Conservation (phyloP, 73 alveolate genomes). For the Tetrahymena elliotti region DNA sequence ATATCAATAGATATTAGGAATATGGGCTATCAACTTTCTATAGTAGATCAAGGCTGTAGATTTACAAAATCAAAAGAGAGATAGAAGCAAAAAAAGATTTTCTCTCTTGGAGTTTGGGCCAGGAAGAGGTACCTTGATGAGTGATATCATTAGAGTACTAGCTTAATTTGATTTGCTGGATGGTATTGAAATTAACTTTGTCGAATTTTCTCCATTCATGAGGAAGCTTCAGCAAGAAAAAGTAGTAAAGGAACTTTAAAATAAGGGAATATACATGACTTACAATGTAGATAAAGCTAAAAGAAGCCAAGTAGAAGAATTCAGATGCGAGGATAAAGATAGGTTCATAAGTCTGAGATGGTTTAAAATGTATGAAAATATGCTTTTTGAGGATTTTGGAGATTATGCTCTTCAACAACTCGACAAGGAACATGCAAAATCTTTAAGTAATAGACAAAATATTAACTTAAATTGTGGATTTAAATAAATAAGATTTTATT, state of each 20-base stretch:
- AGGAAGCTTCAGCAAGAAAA: conserved; percentile 49
- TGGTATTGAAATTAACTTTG: conserved; percentile 39
- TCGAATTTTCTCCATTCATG: conserved; percentile 52
- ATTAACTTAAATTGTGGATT: background rate
- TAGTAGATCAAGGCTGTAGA: conserved; percentile 24
- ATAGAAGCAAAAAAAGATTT: conserved; percentile 24
- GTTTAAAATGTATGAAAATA: conserved; percentile 36
- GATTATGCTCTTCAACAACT: background rate
- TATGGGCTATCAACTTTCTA: conserved; percentile 54
- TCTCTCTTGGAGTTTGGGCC: conserved; percentile 83
- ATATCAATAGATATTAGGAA: conserved; percentile 31
- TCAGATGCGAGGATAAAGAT: conserved; percentile 18
- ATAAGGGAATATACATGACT: conserved; percentile 17
- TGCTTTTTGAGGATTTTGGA: conserved; percentile 15
- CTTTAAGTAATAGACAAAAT: background rate
- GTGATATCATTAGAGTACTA: conserved; percentile 68
- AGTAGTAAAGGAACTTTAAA: conserved; percentile 30
- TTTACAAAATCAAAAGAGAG: conserved; percentile 13
- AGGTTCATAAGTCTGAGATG: conserved; percentile 21
- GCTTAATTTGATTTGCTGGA: conserved; percentile 44
- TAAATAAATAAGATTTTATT: background rate
- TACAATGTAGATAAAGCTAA: conserved; percentile 13
- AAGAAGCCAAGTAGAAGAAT: conserved; percentile 18
- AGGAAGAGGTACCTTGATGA: conserved; percentile 74
- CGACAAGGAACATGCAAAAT: background rate